Evolutionary conservation across 2,329 filamentous ascomycete species (phyloP).

Genomic region (Fusarium sp.): DNA sequence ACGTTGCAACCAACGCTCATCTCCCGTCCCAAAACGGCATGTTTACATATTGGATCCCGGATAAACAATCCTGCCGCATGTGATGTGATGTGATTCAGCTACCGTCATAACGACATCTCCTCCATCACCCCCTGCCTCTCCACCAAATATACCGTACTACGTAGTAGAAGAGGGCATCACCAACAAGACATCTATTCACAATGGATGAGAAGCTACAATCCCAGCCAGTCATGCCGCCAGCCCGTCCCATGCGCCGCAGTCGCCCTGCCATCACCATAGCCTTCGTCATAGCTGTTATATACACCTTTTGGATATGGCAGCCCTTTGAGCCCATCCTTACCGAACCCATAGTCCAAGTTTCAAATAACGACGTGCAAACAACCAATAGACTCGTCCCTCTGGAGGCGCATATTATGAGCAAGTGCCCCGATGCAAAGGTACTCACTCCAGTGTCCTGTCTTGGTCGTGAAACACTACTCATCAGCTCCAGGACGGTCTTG

Average conservation of each 20-base stretch:
- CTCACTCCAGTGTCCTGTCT: slow-evolving; percentile 19
- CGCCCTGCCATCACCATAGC: slow-evolving; percentile 39
- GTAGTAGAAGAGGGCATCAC: background rate
- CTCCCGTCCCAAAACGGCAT: slow-evolving; percentile 12
- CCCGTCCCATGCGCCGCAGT: slow-evolving; percentile 40
- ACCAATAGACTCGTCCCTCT: slow-evolving; percentile 70
- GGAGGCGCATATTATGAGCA: slow-evolving; percentile 96
- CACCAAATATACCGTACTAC: slow-evolving; percentile 1
- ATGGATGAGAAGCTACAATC: slow-evolving; percentile 50
- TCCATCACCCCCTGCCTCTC: slow-evolving; percentile 18
- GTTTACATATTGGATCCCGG: slow-evolving; percentile 9
- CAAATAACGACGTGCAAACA: slow-evolving; percentile 9
- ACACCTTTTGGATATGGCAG: slow-evolving; percentile 45
- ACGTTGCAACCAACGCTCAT: slow-evolving; percentile 6
- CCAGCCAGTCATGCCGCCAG: slow-evolving; percentile 38
- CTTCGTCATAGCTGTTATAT: slow-evolving; percentile 43
- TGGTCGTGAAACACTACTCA: slow-evolving; percentile 16
- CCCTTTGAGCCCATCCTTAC: slow-evolving; percentile 30
- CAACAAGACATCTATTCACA: slow-evolving; percentile 5
- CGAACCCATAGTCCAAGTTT: slow-evolving; percentile 15
- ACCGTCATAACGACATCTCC: slow-evolving; percentile 29
- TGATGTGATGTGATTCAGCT: slow-evolving; percentile 25
- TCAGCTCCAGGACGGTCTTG: slow-evolving; percentile 74
- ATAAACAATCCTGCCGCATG: slow-evolving; percentile 38
- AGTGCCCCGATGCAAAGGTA: slow-evolving; percentile 88